phyloP scores from a whole-genome alignment of 1,284 basidiomycete species.

The Pseudozyma tsukubaensis region DNA sequence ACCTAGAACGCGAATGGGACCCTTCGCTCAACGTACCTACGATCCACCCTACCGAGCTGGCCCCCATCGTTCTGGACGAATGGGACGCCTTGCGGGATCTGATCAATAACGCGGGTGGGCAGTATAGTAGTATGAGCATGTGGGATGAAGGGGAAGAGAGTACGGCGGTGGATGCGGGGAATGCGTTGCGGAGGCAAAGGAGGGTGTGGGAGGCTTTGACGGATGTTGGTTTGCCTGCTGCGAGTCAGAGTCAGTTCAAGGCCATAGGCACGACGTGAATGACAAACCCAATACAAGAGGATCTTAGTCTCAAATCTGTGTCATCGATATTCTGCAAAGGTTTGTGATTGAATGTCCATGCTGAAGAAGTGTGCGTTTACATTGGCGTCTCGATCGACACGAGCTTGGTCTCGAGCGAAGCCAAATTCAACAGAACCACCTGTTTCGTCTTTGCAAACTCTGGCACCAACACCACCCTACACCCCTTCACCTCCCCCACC shows the following conservation, averaged over 20 bases:
- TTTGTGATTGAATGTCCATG: neutral
- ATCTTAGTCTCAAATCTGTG: neutral
- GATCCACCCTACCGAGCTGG: conserved; percentile 37
- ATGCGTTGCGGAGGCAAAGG: conserved; percentile 34
- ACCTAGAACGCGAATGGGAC: conserved; percentile 39
- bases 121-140: conserved; percentile 41
- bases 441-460: conserved; percentile 78
- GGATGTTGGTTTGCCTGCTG: conserved; percentile 28
- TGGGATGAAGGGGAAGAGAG: conserved; percentile 31
- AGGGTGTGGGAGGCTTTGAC: conserved; percentile 24
- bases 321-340: neutral
- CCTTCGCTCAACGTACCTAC: conserved; percentile 36
- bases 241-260: neutral
- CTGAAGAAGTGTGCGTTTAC: neutral
- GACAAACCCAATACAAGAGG: too few species aligned
- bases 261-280: too few species aligned
- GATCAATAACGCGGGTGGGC: conserved; percentile 47
- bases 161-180: conserved; percentile 35
- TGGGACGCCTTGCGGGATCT: conserved; percentile 64
- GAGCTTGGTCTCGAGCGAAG: conserved; percentile 73
- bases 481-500: conserved; percentile 68
- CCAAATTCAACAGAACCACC: conserved; percentile 76
- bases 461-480: conserved; percentile 85
- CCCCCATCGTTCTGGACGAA: conserved; percentile 45
- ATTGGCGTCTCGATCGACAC: conserved; percentile 50